Evolutionary conservation across 108 stramenopile species (phyloP).

Genomic region (Epithemia pelagica): DNA sequence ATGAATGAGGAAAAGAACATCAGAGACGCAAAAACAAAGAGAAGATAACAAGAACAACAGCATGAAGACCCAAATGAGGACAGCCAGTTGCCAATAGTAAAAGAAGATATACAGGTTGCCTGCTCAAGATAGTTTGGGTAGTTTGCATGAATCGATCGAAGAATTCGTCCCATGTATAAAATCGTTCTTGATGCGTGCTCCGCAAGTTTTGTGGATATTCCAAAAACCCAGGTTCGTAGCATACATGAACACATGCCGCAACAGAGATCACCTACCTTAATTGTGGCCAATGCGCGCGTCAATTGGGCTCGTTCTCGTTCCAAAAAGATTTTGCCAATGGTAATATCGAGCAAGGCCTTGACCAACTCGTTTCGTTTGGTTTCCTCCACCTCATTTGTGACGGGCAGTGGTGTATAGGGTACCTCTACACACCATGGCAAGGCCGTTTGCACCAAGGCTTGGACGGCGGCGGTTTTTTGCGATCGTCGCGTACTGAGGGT

Average conservation of each 20-base stretch:
- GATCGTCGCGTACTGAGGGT: slow-evolving; percentile 62
- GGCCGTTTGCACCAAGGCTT: slow-evolving; percentile 50
- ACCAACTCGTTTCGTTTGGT: slow-evolving; percentile 64
- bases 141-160: too few species aligned
- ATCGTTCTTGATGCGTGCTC: too few species aligned
- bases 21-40: not conserved
- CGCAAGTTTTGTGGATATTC: too few species aligned
- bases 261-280: slow-evolving; percentile 44
- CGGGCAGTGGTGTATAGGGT: slow-evolving; percentile 36
- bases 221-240: too few species aligned
- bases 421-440: slow-evolving; percentile 62
- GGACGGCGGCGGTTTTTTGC: slow-evolving; percentile 74
- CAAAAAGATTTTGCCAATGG: slow-evolving; percentile 96
- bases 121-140: too few species aligned
- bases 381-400: not conserved
- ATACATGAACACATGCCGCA: too few species aligned
- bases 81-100: too few species aligned
- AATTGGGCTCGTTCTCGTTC: slow-evolving; percentile 93
- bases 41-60: not conserved
- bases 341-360: slow-evolving; percentile 83
- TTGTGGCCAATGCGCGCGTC: slow-evolving; percentile 71
- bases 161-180: too few species aligned
- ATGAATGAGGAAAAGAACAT: not conserved
- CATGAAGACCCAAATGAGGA: too few species aligned
- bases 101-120: too few species aligned